Conservation (phyloP, 1,139 yeast species). For the Pichia sp. region DNA sequence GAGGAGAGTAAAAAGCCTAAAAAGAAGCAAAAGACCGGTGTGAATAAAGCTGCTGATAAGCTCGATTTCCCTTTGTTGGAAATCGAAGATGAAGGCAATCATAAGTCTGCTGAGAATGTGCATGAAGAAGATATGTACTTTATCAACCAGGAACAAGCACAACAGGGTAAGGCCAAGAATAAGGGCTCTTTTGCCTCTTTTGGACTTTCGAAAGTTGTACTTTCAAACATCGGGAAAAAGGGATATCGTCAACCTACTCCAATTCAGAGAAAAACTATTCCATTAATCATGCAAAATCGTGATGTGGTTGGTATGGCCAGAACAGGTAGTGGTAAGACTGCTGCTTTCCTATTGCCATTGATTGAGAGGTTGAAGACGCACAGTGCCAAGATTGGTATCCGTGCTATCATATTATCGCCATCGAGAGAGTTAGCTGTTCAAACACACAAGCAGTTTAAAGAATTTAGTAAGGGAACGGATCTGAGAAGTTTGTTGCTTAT, state of each 20-base stretch:
- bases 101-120: constrained; percentile 29
- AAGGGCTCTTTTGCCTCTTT: constrained; percentile 80
- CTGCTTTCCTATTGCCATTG: constrained; percentile 93
- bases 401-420: constrained; percentile 87
- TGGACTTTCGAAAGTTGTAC: constrained; percentile 72
- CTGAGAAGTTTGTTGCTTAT: constrained; percentile 75
- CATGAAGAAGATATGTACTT: constrained; percentile 41
- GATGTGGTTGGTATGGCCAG: constrained; percentile 99
- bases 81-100: constrained; percentile 53
- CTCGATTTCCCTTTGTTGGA: constrained; percentile 61
- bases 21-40: constrained; percentile 27
- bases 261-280: constrained; percentile 92
- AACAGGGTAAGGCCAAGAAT: constrained; percentile 54
- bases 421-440: constrained; percentile 93
- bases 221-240: constrained; percentile 69
- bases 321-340: constrained; percentile 98
- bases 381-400: constrained; percentile 80
- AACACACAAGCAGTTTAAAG: constrained; percentile 83
- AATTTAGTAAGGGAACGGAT: constrained; percentile 80
- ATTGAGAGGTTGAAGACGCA: constrained; percentile 80
- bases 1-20: constrained; percentile 10
- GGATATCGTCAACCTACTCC: constrained; percentile 98
- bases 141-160: constrained; percentile 40
- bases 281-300: constrained; percentile 76
- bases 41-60: constrained; percentile 14